These are phyloP conservation scores for Coprinopsis strossmayeri DNA, from an alignment of 768 basidiomycete genomes.

Conservation along the genomic window DNA sequence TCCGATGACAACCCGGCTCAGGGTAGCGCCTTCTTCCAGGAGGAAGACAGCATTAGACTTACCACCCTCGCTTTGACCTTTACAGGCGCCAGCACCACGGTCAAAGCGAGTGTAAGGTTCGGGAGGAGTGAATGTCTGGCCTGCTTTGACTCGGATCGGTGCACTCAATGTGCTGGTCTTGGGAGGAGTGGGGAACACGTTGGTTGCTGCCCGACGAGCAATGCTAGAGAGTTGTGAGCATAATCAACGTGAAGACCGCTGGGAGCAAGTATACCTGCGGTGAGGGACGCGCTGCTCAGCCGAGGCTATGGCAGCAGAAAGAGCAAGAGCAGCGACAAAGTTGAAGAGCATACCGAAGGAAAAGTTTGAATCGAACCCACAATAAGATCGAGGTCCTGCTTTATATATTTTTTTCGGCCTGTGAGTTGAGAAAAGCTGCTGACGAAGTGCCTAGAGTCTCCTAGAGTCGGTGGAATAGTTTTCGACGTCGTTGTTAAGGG, in stretches of 20 bases:
- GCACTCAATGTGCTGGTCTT: slow-evolving; percentile 28
- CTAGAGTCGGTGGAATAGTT: too few relatives aligned
- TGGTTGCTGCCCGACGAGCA: slow-evolving; percentile 28
- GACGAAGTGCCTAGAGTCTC: too few relatives aligned
- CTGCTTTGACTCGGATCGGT: slow-evolving; percentile 25
- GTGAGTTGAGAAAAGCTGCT: too few relatives aligned
- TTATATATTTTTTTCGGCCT: too few relatives aligned
- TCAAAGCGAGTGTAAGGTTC: slow-evolving; percentile 30
- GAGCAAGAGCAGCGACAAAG: slow-evolving; percentile 9
- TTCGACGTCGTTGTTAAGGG: too few relatives aligned
- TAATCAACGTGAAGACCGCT: too few relatives aligned
- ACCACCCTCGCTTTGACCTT: slow-evolving; percentile 28
- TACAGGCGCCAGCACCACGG: slow-evolving; percentile 33
- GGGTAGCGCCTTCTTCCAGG: slow-evolving; percentile 31
- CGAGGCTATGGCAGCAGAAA: slow-evolving; percentile 12
- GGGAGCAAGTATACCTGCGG: too few relatives aligned
- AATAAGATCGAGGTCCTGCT: background rate
- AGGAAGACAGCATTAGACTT: slow-evolving; percentile 35
- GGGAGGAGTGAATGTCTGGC: slow-evolving; percentile 28
- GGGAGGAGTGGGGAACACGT: slow-evolving; percentile 28
- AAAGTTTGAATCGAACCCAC: too few relatives aligned
- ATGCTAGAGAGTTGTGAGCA: too few relatives aligned
- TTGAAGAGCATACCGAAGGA: background rate
- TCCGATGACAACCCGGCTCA: slow-evolving; percentile 34
- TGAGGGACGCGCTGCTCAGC: slow-evolving; percentile 15